phyloP scores from a whole-genome alignment of 352 stramenopile species.

The Phytophthora fragariaefolia region DNA sequence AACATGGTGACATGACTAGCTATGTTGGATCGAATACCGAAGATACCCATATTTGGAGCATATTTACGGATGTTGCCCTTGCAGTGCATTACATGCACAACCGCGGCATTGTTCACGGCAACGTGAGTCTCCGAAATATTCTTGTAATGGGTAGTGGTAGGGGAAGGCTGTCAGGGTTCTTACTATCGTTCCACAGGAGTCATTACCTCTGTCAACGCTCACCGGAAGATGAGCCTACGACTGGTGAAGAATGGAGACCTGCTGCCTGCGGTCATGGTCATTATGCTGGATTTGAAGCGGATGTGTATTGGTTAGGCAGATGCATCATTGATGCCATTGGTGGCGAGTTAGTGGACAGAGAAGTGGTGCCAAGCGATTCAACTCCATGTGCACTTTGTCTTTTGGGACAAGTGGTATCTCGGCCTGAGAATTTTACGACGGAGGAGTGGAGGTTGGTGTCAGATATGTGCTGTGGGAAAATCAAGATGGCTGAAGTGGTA shows the following conservation, averaged over 20 bases:
- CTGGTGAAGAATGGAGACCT: not conserved
- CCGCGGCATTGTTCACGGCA: not conserved
- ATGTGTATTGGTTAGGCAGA: conserved; percentile 10
- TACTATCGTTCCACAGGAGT: not conserved
- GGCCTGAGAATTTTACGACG: not conserved
- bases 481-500: not conserved
- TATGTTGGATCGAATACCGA: not conserved
- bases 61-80: conserved; percentile 1
- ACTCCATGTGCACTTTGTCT: not conserved
- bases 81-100: conserved; percentile 17
- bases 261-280: not conserved
- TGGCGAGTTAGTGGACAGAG: not conserved
- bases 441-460: not conserved
- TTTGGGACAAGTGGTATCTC: not conserved
- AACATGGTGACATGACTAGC: not conserved
- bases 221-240: not conserved
- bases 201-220: not conserved
- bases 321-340: conserved; percentile 2
- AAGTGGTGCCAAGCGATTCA: not conserved
- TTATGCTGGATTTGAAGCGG: not conserved
- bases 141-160: not conserved
- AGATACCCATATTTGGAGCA: not conserved
- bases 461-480: not conserved
- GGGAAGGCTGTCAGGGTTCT: conserved; percentile 6
- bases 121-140: conserved; percentile 8